These are phyloP conservation scores for Astrephomene gubernaculifera DNA, from an alignment of 139 green algal species.

Conservation along the genomic window DNA sequence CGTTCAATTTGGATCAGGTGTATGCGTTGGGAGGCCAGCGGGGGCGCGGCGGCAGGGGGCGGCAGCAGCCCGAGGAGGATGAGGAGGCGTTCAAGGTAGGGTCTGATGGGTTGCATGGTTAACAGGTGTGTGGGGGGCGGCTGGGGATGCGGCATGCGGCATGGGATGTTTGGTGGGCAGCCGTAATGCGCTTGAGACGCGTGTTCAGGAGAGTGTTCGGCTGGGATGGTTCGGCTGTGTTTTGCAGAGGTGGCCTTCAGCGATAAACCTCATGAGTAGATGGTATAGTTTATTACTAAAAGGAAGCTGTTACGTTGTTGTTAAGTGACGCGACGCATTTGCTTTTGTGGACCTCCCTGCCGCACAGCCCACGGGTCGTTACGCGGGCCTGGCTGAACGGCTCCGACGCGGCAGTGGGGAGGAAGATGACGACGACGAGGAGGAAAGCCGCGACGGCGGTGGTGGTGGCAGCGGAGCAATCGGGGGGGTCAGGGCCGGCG, in stretches of 20 bases:
- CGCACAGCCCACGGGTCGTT: slow-evolving; percentile 13
- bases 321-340: too few species aligned
- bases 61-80: not conserved
- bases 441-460: not conserved
- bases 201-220: too few species aligned
- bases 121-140: not conserved
- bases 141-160: too few species aligned
- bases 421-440: slow-evolving; percentile 5
- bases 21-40: not conserved
- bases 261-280: too few species aligned
- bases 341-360: too few species aligned
- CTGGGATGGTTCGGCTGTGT: too few species aligned
- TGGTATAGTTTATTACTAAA: too few species aligned
- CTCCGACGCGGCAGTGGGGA: not conserved
- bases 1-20: slow-evolving; percentile 6
- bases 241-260: too few species aligned
- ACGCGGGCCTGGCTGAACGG: not conserved
- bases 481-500: not conserved
- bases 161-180: too few species aligned
- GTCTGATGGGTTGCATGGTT: too few species aligned
- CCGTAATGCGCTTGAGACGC: too few species aligned
- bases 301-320: too few species aligned
- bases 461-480: not conserved
- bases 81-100: slow-evolving; percentile 9
- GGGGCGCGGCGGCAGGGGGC: not conserved